Conservation (phyloP, 805 yeast genomes). For the Kodamaea hsintzibuensis region DNA sequence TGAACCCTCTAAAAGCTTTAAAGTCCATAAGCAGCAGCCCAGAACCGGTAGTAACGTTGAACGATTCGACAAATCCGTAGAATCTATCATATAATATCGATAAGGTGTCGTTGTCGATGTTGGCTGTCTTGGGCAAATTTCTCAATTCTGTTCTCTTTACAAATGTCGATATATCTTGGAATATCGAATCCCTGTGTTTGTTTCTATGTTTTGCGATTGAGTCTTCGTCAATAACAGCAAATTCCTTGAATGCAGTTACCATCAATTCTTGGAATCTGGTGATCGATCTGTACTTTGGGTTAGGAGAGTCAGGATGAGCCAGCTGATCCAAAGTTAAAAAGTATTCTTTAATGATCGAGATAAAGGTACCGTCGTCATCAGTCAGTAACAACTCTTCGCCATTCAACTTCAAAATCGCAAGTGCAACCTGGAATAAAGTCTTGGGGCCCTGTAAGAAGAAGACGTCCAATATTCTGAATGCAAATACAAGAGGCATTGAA, state of each 20-base stretch:
- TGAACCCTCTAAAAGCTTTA: conserved; percentile 67
- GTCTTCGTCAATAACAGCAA: conserved; percentile 74
- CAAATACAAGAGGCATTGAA: conserved; percentile 92
- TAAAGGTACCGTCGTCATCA: conserved; percentile 90
- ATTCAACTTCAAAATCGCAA: conserved; percentile 85
- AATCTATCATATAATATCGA: conserved; percentile 82
- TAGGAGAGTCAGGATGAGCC: conserved; percentile 71
- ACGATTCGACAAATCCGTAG: conserved; percentile 72
- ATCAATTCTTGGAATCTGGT: conserved; percentile 87
- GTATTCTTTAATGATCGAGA: conserved; percentile 79
- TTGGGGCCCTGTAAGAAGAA: conserved; percentile 88
- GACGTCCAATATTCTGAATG: conserved; percentile 87
- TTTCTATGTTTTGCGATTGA: conserved; percentile 67
- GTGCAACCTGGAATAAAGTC: conserved; percentile 86
- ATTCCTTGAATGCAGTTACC: conserved; percentile 92
- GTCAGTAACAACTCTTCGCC: conserved; percentile 80
- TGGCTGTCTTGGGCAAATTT: conserved; percentile 72
- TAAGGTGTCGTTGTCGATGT: conserved; percentile 57
- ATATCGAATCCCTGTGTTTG: conserved; percentile 72
- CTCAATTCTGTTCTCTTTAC: conserved; percentile 91
- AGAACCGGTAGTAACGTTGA: conserved; percentile 48
- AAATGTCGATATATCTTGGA: conserved; percentile 83
- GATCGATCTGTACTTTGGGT: conserved; percentile 61
- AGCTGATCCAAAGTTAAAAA: conserved; percentile 75
- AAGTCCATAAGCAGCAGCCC: conserved; percentile 72